Base-by-base conservation (phyloP, 805 yeast species). In the Wickerhamiella occidentalis region DNA sequence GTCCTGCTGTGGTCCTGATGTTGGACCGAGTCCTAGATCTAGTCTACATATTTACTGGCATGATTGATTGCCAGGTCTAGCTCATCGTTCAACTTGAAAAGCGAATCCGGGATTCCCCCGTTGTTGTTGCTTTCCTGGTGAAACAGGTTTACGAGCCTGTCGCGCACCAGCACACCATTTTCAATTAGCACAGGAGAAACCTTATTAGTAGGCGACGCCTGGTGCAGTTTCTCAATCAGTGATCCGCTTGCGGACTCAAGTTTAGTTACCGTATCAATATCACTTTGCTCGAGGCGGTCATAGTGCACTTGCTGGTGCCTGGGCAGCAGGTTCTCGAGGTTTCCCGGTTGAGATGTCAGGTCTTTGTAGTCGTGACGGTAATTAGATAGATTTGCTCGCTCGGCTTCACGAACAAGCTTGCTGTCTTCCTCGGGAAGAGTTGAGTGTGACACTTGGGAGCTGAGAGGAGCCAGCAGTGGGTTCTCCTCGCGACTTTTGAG, bases 241-340 rank as follows among this genome's bases (percentile, higher is more conserved):
- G 42, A 37, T 2, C 13, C 12, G 13, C 48, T 41, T 11, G 37
- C 48, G 1, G 37, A 37, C 13, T 35, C n/a, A 3, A 45, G 13
- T 9, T 37, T 36, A 19, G 42, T 37, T 8, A 37, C 21, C 12
- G 40, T 7, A 9, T 36, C 43, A n/a, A 45, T 45, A 21, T 45
- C 48, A 2, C 26, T 28, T 8, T 22, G 28, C 37, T 37, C 37
- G 8, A 45, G 13, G n/a, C 37, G 43, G 15, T 45, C 28, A 26
- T 37, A 37, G 23, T 35, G 48, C 5, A 17, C 22, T 13, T 36
- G 23, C 9, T 19, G 17, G 19, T 36, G 37, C 7, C 11, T 37
- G n/a, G 48, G 48, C n/a, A 37, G 17, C 19, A 45, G 26, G 12
- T 21, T 18, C 42, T 37, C 48, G 18, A 45, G 17, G 8, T 45